Evolutionary conservation across 129 eudicot genomes (phyloP).

Genomic region (Calendula officinalis): DNA sequence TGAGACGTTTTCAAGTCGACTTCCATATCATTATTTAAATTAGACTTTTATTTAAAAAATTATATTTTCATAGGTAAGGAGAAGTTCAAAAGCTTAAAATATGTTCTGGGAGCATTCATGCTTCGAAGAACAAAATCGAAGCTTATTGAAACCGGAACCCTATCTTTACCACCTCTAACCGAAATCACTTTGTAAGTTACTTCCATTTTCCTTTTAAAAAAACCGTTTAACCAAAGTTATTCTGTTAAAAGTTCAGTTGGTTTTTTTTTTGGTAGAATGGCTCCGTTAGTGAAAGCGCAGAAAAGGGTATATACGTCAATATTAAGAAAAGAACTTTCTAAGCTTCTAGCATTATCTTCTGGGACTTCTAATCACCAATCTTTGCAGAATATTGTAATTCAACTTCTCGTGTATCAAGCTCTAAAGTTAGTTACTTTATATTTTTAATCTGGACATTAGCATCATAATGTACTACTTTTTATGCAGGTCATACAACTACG

Average conservation of each 20-base stretch:
- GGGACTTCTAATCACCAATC: constrained; percentile 71
- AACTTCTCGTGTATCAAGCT: constrained; percentile 12
- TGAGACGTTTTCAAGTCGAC: background rate
- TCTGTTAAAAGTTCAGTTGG: background rate
- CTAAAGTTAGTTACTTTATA: background rate
- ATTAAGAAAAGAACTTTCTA: constrained; percentile 83
- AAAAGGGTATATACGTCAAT: constrained; percentile 87
- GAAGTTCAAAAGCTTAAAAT: constrained; percentile 62
- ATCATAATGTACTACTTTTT: background rate
- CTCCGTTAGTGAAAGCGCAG: constrained; percentile 73
- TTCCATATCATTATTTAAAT: background rate
- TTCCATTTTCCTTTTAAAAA: constrained; percentile 3
- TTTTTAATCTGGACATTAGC: constrained; percentile 3
- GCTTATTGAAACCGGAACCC: constrained; percentile 77
- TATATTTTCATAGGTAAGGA: constrained; percentile 31
- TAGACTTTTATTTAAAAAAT: background rate
- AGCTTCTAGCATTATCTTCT: constrained; percentile 77
- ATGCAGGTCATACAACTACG: constrained; percentile 90
- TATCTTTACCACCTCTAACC: constrained; percentile 89
- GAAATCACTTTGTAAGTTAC: constrained; percentile 86
- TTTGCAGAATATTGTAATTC: constrained; percentile 79
- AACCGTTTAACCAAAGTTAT: background rate
- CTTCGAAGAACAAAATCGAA: constrained; percentile 86
- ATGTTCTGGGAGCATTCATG: constrained; percentile 80
- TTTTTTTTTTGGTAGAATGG: constrained; percentile 52